A percentile compares a stretch with the other conserved stretches of the same genome.
Conservation (phyloP, 257 asterid genomes). For the Solanum sparsipilum region DNA sequence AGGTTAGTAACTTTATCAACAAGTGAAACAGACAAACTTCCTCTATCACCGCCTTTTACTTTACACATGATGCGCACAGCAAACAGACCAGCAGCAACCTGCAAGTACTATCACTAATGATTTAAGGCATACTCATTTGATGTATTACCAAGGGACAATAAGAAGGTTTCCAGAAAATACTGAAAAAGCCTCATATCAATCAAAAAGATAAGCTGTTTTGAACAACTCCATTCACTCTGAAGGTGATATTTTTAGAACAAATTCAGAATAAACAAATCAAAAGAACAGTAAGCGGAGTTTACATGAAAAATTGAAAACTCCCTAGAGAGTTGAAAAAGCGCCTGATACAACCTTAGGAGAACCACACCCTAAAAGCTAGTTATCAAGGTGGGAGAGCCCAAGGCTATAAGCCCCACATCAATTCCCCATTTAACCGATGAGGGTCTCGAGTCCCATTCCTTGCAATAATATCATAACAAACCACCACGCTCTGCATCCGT, state of each 20-base stretch:
- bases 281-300: background rate
- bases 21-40: constrained; percentile 67
- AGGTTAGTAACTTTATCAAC: constrained; percentile 38
- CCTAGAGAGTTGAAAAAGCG: background rate
- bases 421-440: background rate
- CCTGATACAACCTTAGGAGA: background rate
- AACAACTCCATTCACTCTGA: background rate
- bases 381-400: background rate
- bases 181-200: background rate
- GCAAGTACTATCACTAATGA: constrained; percentile 8
- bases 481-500: background rate
- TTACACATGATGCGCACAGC: constrained; percentile 61
- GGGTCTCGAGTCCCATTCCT: background rate
- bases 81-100: constrained; percentile 69
- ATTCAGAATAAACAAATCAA: background rate
- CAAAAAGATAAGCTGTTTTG: background rate
- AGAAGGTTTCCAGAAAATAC: background rate
- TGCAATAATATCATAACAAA: background rate
- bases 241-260: background rate
- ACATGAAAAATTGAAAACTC: background rate
- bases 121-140: background rate
- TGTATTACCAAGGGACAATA: background rate
- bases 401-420: background rate
- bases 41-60: constrained; percentile 47
- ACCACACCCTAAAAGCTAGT: background rate